Evolutionary conservation across 129 eudicot species (phyloP).

Genomic region (Cynara cardunculus): DNA sequence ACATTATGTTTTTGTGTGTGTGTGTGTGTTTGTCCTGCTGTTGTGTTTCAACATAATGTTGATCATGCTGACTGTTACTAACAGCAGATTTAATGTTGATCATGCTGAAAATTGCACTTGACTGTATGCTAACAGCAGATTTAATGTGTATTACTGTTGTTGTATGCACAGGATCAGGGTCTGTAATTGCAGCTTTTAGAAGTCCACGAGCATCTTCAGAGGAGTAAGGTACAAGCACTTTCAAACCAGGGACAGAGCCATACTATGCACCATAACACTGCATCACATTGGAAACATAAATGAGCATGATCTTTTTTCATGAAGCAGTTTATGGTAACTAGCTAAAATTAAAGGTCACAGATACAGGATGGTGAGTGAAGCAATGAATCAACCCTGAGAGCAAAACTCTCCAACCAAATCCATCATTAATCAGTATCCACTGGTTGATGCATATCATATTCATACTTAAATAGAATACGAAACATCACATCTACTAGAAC

Average conservation of each 20-base stretch:
- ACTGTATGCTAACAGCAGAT: too few relatives aligned
- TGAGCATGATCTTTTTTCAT: background rate
- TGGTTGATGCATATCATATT: background rate
- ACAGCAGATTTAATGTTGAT: too few relatives aligned
- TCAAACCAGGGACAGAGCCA: constrained; percentile 55
- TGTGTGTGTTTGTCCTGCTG: too few relatives aligned
- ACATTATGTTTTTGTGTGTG: too few relatives aligned
- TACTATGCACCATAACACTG: constrained; percentile 81
- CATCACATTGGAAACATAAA: constrained; percentile 9
- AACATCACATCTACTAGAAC: too few relatives aligned
- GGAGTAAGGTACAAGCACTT: constrained; percentile 66
- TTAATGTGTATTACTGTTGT: too few relatives aligned
- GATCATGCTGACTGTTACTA: too few relatives aligned
- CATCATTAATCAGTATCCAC: background rate
- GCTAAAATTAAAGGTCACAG: background rate
- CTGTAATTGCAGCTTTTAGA: constrained; percentile 72
- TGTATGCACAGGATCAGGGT: constrained; percentile 74
- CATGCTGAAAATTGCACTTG: too few relatives aligned
- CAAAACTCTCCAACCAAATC: background rate
- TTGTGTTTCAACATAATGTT: too few relatives aligned
- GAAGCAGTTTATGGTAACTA: background rate
- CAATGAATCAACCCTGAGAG: too few relatives aligned
- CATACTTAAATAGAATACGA: too few relatives aligned
- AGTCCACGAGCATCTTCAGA: constrained; percentile 82
- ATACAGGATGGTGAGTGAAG: constrained; percentile 6